Evolutionary conservation across 768 basidiomycete species (phyloP).

Genomic region (Lactifluus subvellereus): DNA sequence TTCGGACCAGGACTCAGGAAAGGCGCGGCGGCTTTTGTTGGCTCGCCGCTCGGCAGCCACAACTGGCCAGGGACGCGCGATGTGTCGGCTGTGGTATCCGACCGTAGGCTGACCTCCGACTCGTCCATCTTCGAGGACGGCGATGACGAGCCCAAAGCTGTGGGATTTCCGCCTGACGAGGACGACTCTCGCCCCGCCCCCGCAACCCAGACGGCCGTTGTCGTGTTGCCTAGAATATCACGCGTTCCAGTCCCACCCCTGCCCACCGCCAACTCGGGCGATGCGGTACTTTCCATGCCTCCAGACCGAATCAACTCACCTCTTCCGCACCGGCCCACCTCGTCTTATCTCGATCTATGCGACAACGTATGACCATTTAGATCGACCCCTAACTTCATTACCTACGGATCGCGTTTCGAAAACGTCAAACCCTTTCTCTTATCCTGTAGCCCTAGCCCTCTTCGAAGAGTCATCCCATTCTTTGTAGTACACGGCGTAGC

Average conservation of each 20-base stretch:
- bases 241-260: neutral
- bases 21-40: neutral
- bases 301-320: neutral
- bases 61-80: neutral
- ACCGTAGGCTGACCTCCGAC: slow-evolving; percentile 9
- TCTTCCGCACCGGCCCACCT: slow-evolving; percentile 12
- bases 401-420: neutral
- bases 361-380: neutral
- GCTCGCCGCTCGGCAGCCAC: neutral
- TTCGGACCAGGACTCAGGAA: slow-evolving; percentile 13
- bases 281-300: neutral
- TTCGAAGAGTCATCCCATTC: neutral
- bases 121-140: slow-evolving; percentile 4
- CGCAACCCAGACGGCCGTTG: neutral
- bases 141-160: neutral
- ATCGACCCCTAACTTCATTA: neutral
- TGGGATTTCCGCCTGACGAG: neutral
- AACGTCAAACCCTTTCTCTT: neutral
- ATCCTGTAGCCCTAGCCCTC: slow-evolving; percentile 6
- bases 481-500: neutral
- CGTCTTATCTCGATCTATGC: neutral
- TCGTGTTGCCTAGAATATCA: neutral
- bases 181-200: neutral
- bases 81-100: neutral
- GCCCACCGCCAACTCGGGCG: neutral